phyloP scores from a whole-genome alignment of 345 rosid species.

The Chamaenerion angustifolium region DNA sequence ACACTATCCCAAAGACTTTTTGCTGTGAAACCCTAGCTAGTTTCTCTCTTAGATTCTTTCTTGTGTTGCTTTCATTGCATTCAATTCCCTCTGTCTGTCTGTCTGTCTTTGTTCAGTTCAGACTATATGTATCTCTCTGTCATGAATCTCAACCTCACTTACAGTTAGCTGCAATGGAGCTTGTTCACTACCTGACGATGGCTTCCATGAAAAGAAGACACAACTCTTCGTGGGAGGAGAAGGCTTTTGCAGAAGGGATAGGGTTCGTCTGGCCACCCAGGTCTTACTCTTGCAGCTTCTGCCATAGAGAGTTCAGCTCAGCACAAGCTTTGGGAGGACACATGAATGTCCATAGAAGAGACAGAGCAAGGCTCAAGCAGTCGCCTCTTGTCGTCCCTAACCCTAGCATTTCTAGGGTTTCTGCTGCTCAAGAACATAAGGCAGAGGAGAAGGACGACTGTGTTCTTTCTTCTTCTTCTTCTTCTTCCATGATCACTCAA shows the following conservation, averaged over 20 bases:
- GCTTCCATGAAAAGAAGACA: constrained; percentile 19
- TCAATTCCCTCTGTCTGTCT: constrained; percentile 5
- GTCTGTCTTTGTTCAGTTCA: neutral
- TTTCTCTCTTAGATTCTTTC: constrained; percentile 24
- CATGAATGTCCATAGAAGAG: constrained; percentile 66
- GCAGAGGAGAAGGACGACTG: neutral
- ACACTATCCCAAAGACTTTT: constrained; percentile 15
- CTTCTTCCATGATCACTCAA: neutral
- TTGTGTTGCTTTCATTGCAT: constrained; percentile 16
- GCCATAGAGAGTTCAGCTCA: constrained; percentile 52
- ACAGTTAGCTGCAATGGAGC: constrained; percentile 16
- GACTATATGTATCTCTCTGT: neutral
- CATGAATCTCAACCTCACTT: neutral
- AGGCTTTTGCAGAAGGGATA: constrained; percentile 38
- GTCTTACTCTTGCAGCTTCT: constrained; percentile 51
- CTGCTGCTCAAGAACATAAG: neutral
- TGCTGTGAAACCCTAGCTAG: constrained; percentile 13
- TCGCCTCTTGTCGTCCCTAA: constrained; percentile 8
- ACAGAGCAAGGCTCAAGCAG: constrained; percentile 51
- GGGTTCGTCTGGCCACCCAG: constrained; percentile 48
- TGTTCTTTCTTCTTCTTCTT: neutral
- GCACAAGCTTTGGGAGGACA: constrained; percentile 81
- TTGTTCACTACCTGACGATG: constrained; percentile 21
- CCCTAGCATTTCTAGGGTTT: neutral
- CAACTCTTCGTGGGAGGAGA: constrained; percentile 32